phyloP scores from a whole-genome alignment of 148 eudicot species.

The Nepenthes mirabilis region DNA sequence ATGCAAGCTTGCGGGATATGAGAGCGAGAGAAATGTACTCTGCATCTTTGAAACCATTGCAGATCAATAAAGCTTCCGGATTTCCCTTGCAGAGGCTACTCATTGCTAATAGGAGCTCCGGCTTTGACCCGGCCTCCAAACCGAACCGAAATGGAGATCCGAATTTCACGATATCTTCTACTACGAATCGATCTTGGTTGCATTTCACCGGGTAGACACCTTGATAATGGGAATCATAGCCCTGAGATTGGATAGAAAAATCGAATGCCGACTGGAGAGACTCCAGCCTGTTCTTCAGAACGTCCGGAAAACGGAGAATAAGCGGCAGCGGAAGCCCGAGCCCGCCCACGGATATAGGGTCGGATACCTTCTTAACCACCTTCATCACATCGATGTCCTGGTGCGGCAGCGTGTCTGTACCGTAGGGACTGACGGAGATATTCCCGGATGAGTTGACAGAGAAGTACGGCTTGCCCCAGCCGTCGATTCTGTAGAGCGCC shows the following conservation, averaged over 20 bases:
- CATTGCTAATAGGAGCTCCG: slow-evolving; percentile 83
- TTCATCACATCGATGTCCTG: slow-evolving; percentile 78
- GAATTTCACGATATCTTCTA: slow-evolving; percentile 76
- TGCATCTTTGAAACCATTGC: slow-evolving; percentile 85
- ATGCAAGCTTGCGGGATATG: slow-evolving; percentile 44
- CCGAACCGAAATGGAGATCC: slow-evolving; percentile 77
- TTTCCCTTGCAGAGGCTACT: slow-evolving; percentile 60
- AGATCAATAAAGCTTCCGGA: slow-evolving; percentile 52
- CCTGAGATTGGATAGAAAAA: slow-evolving; percentile 34
- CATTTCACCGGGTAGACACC: slow-evolving; percentile 96
- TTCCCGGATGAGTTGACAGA: slow-evolving; percentile 57
- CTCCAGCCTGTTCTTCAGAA: slow-evolving; percentile 58
- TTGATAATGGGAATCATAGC: slow-evolving; percentile 66
- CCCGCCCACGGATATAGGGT: slow-evolving; percentile 46
- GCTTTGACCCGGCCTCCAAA: slow-evolving; percentile 93
- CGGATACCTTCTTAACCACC: slow-evolving; percentile 74
- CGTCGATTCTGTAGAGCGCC: slow-evolving; percentile 42
- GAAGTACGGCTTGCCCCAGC: slow-evolving; percentile 88
- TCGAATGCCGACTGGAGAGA: slow-evolving; percentile 70
- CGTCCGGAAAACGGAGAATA: slow-evolving; percentile 70
- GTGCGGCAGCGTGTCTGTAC: slow-evolving; percentile 43
- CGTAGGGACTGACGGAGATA: slow-evolving; percentile 44
- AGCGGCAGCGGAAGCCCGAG: slow-evolving; percentile 69
- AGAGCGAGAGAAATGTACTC: slow-evolving; percentile 75
- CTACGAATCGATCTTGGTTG: slow-evolving; percentile 70